Conservation (phyloP, 1,284 basidiomycete species). For the Abortiporus biennis region DNA sequence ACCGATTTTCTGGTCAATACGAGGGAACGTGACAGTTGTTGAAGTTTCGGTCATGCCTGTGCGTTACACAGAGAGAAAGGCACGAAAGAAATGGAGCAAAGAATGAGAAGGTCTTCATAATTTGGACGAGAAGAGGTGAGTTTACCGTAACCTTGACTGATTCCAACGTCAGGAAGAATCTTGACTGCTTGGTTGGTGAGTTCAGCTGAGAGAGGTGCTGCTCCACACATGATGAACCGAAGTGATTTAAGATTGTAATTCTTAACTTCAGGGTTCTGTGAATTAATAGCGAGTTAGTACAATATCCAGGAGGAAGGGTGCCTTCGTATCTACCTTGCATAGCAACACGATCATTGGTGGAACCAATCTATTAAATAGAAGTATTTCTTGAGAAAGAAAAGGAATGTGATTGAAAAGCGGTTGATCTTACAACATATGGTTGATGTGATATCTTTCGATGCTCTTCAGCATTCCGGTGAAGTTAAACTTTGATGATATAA, state of each 20-base stretch:
- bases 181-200: constrained; percentile 48
- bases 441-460: constrained; percentile 59
- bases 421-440: constrained; percentile 47
- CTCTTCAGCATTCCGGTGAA: constrained; percentile 61
- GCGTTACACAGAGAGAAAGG: not conserved
- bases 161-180: constrained; percentile 49
- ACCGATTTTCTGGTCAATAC: constrained; percentile 17
- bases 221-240: constrained; percentile 58
- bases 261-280: constrained; percentile 58
- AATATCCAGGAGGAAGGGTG: not conserved
- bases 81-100: not conserved
- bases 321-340: constrained; percentile 43
- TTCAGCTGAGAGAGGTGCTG: constrained; percentile 69
- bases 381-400: no score
- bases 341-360: constrained; percentile 57
- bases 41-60: constrained; percentile 41
- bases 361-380: constrained; percentile 44
- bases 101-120: not conserved
- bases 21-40: constrained; percentile 34
- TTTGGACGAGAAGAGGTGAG: not conserved
- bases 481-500: constrained; percentile 68
- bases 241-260: constrained; percentile 62
- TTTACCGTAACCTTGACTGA: constrained; percentile 66
- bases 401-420: constrained; percentile 7
- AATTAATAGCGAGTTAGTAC: constrained; percentile 2